These are phyloP conservation scores for Taphrina pruni DNA, from an alignment of 1,139 yeast genomes.

Conservation along the genomic window DNA sequence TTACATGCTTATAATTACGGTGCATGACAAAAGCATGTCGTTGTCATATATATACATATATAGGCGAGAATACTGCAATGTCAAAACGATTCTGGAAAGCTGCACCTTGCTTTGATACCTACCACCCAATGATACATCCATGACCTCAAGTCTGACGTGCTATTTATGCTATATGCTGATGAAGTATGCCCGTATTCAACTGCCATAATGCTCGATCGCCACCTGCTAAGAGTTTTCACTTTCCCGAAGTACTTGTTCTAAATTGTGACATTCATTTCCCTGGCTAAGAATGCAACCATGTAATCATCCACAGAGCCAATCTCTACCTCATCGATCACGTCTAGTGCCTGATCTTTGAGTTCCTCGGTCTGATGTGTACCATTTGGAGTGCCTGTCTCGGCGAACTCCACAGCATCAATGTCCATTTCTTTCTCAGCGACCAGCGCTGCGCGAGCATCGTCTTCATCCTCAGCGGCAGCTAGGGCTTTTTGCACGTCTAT, in stretches of 20 bases:
- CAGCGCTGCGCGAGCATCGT: slow-evolving; percentile 90
- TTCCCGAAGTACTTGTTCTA: neutral
- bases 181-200: neutral
- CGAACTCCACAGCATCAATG: slow-evolving; percentile 81
- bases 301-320: slow-evolving; percentile 94
- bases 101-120: neutral
- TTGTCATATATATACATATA: too few relatives aligned
- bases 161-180: neutral
- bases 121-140: neutral
- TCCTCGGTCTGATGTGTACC: neutral
- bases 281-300: slow-evolving; percentile 86
- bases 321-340: slow-evolving; percentile 64
- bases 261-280: slow-evolving; percentile 25
- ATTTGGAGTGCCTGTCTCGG: slow-evolving; percentile 43
- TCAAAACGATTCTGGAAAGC: too few relatives aligned
- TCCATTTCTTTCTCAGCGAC: slow-evolving; percentile 88
- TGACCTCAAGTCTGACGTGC: neutral
- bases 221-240: neutral
- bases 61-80: too few relatives aligned
- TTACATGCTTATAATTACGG: too few relatives aligned
- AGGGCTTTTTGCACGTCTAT: slow-evolving; percentile 66
- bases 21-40: too few relatives aligned
- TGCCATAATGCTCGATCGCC: neutral
- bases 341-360: slow-evolving; percentile 43
- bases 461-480: slow-evolving; percentile 96